Conservation (phyloP, 2,329 filamentous ascomycete species). For the Xylaria sp. region DNA sequence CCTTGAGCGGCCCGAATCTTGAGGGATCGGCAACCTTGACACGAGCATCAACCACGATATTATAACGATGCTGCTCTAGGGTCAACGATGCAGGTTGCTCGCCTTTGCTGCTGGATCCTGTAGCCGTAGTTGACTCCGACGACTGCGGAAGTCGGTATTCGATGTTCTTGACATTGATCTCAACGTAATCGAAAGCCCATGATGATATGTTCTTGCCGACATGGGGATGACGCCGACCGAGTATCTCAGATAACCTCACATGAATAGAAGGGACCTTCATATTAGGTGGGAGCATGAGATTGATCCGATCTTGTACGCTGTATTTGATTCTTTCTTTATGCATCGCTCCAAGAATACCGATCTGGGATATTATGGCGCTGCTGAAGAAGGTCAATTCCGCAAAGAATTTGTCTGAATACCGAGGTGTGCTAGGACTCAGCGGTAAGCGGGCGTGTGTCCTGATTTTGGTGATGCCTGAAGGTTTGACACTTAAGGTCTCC, state of each 20-base stretch:
- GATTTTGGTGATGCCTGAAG: conserved; percentile 41
- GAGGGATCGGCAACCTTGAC: conserved; percentile 64
- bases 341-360: conserved; percentile 61
- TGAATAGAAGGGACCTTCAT: conserved; percentile 61
- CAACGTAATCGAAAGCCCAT: conserved; percentile 71
- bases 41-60: conserved; percentile 63
- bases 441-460: conserved; percentile 55
- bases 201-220: conserved; percentile 45
- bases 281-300: conserved; percentile 55
- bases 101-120: conserved; percentile 21
- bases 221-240: conserved; percentile 43
- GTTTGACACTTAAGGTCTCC: conserved; percentile 33
- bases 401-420: conserved; percentile 63
- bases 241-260: conserved; percentile 60
- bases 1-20: conserved; percentile 66
- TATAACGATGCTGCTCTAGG: conserved; percentile 47
- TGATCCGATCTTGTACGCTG: conserved; percentile 49
- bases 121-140: conserved; percentile 15
- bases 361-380: conserved; percentile 63
- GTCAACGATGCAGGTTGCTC: conserved; percentile 20
- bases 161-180: conserved; percentile 66
- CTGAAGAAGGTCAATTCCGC: conserved; percentile 62
- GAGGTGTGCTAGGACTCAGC: conserved; percentile 57
- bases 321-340: conserved; percentile 58
- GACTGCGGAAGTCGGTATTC: conserved; percentile 42